Evolutionary conservation across 2,329 filamentous ascomycete genomes (phyloP).

Genomic region (Xylaria digitata): DNA sequence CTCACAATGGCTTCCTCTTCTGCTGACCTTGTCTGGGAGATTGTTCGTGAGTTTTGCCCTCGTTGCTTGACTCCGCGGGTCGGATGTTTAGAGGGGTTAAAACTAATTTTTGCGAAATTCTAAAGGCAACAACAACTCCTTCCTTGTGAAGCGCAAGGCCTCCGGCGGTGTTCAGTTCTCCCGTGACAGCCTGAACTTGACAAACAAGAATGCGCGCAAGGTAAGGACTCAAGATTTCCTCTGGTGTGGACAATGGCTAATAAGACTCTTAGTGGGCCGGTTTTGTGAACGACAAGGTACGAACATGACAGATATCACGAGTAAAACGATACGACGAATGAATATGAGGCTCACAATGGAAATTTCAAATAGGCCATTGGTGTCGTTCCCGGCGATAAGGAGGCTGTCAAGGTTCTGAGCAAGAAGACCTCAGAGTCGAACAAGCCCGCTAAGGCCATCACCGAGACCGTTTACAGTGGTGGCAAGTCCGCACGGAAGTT

Average conservation of each 20-base stretch:
- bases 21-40: constrained; percentile 92
- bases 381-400: constrained; percentile 79
- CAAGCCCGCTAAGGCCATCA: constrained; percentile 76
- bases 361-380: constrained; percentile 76
- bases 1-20: constrained; percentile 77
- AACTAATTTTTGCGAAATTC: constrained; percentile 40
- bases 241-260: constrained; percentile 50
- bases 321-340: constrained; percentile 9
- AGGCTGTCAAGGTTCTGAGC: constrained; percentile 81
- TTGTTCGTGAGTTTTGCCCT: constrained; percentile 79
- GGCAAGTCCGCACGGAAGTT: constrained; percentile 84
- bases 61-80: constrained; percentile 1
- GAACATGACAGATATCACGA: constrained; percentile 35
- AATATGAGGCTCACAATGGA: constrained; percentile 32
- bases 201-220: constrained; percentile 92
- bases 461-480: constrained; percentile 75
- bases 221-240: constrained; percentile 56
- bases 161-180: constrained; percentile 89
- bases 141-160: constrained; percentile 87
- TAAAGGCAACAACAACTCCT: constrained; percentile 86
- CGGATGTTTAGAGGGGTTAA: constrained; percentile 18
- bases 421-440: constrained; percentile 82
- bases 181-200: constrained; percentile 91
- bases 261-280: constrained; percentile 77
- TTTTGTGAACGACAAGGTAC: constrained; percentile 93